Conservation (phyloP, 2,329 filamentous ascomycete genomes). For the Apiospora hydei region DNA sequence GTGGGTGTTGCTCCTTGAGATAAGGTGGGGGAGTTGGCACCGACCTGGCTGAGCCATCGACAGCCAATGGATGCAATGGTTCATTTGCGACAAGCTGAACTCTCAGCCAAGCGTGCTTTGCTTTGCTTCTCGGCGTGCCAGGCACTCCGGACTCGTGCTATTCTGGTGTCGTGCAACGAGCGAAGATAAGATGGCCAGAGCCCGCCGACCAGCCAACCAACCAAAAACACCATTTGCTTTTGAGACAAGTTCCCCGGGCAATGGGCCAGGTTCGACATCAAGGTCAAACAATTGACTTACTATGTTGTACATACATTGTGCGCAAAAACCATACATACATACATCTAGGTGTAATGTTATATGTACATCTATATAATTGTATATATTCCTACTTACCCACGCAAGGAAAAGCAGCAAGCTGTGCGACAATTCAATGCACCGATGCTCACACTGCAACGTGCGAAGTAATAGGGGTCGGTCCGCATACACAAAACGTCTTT, state of each 20-base stretch:
- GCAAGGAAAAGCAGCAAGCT: background rate
- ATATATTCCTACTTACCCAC: background rate
- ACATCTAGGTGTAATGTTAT: background rate
- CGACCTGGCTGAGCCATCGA: background rate
- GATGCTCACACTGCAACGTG: conserved; percentile 10
- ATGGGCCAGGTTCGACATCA: conserved; percentile 5
- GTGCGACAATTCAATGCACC: conserved; percentile 6
- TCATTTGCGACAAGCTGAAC: conserved; percentile 20
- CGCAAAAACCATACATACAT: background rate
- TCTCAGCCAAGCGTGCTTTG: conserved; percentile 8
- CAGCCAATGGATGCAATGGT: background rate
- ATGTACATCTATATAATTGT: no score
- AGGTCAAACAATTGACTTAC: conserved; percentile 13
- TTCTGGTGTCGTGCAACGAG: background rate
- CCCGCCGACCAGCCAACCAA: background rate
- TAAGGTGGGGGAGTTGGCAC: background rate
- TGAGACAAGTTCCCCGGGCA: conserved; percentile 19
- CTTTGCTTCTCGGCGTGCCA: background rate
- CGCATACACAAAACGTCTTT: conserved; percentile 19
- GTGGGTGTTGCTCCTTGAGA: conserved; percentile 19
- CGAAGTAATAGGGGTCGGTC: conserved; percentile 6
- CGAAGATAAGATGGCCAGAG: background rate
- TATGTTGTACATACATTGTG: background rate
- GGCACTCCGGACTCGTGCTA: background rate
- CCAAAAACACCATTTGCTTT: background rate